A percentile compares a stretch with the other conserved stretches of the same genome.
Evolutionary conservation across 345 rosid genomes (phyloP).

Genomic region (Viola odorata): DNA sequence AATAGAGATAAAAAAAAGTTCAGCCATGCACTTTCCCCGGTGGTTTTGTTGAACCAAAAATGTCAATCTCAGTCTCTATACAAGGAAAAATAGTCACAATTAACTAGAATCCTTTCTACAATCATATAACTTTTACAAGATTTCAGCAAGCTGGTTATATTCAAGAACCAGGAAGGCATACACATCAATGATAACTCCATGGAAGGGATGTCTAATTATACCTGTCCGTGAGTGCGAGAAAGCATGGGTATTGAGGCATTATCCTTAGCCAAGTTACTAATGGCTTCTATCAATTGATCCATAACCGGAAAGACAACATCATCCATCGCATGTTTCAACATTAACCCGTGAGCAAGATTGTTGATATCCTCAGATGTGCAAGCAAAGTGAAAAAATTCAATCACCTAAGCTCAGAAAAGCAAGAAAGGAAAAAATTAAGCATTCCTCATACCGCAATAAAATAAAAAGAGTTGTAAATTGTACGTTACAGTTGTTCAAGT

Average conservation of each 20-base stretch:
- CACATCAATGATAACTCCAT: neutral
- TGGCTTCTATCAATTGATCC: constrained; percentile 62
- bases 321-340: constrained; percentile 70
- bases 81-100: too few relatives aligned
- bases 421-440: neutral
- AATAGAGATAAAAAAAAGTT: too few relatives aligned
- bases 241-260: constrained; percentile 78
- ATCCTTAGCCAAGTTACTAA: constrained; percentile 55
- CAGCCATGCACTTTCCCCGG: too few relatives aligned
- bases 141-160: too few relatives aligned
- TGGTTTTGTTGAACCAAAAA: too few relatives aligned
- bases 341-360: constrained; percentile 86
- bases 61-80: too few relatives aligned
- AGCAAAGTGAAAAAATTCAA: constrained; percentile 94
- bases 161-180: neutral
- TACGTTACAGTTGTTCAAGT: neutral
- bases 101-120: too few relatives aligned
- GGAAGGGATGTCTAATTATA: constrained; percentile 18
- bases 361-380: constrained; percentile 96
- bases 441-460: too few relatives aligned
- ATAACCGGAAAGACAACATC: constrained; percentile 60
- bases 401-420: constrained; percentile 46
- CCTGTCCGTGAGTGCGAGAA: constrained; percentile 99
- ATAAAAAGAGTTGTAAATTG: neutral
- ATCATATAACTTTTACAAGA: too few relatives aligned